phyloP scores from a whole-genome alignment of 139 green algal genomes.

The Tetradesmus lagerheimii region DNA sequence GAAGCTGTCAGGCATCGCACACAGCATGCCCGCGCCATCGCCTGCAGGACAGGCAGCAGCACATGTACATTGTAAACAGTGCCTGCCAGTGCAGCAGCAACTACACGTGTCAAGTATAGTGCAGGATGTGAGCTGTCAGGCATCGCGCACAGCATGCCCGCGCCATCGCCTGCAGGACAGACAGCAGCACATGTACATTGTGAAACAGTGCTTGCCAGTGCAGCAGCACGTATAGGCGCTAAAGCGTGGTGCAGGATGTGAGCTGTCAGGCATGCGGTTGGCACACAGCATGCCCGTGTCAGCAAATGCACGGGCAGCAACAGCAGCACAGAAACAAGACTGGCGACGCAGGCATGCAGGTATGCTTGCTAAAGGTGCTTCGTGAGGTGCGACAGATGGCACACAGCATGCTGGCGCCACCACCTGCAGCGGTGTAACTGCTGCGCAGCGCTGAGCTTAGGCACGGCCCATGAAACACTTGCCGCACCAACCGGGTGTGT shows the following conservation, averaged over 20 bases:
- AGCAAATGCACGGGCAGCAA: slow-evolving; percentile 76
- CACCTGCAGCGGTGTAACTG: slow-evolving; percentile 62
- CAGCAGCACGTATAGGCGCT: too few species aligned
- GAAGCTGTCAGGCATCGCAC: slow-evolving; percentile 92
- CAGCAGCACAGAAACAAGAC: slow-evolving; percentile 7
- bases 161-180: slow-evolving; percentile 84
- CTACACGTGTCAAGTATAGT: too few species aligned
- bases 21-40: slow-evolving; percentile 95
- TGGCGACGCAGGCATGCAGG: too few species aligned
- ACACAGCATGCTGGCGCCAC: slow-evolving; percentile 94
- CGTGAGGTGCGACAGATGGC: too few species aligned
- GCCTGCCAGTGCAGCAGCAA: too few species aligned
- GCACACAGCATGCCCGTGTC: slow-evolving; percentile 93
- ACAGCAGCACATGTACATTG: slow-evolving; percentile 6
- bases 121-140: slow-evolving; percentile 92
- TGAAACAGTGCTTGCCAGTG: too few species aligned
- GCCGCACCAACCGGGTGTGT: neutral
- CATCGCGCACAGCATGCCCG: slow-evolving; percentile 93
- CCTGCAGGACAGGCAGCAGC: slow-evolving; percentile 59
- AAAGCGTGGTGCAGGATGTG: too few species aligned
- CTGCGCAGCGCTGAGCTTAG: neutral
- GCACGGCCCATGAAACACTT: too few species aligned
- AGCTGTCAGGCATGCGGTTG: slow-evolving; percentile 93
- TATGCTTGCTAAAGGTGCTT: too few species aligned
- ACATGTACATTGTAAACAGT: too few species aligned